Evolutionary conservation across 129 eudicot species (phyloP).

Genomic region (Deinandra increscens): DNA sequence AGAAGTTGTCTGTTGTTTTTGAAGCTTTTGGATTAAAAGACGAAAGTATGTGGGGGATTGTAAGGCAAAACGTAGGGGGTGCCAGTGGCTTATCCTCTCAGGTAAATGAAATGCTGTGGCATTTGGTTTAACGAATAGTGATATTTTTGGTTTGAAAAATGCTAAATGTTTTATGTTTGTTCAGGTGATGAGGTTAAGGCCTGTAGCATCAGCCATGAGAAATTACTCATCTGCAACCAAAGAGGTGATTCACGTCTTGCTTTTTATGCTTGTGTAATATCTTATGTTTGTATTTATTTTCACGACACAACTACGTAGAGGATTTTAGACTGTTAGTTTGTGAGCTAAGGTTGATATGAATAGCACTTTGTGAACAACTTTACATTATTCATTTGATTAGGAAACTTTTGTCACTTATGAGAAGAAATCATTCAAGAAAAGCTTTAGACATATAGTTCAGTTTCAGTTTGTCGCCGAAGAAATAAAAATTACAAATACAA

Average conservation of each 20-base stretch:
- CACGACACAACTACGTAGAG: neutral
- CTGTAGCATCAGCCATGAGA: constrained; percentile 37
- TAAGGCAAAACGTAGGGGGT: constrained; percentile 34
- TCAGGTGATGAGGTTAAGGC: constrained; percentile 42
- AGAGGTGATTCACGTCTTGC: constrained; percentile 36
- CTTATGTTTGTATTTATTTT: neutral
- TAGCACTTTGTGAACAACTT: neutral
- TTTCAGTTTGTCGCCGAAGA: neutral
- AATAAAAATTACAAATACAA: neutral
- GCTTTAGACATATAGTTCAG: neutral
- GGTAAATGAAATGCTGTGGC: constrained; percentile 24
- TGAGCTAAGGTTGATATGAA: neutral
- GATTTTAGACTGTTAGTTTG: constrained; percentile 1
- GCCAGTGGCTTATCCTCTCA: constrained; percentile 31
- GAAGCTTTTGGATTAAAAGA: constrained; percentile 19
- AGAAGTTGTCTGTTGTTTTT: constrained; percentile 2
- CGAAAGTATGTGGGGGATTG: constrained; percentile 34
- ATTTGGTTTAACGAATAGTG: neutral
- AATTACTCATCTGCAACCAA: constrained; percentile 45
- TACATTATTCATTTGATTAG: neutral
- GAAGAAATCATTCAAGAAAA: neutral
- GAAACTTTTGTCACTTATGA: neutral
- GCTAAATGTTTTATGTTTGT: neutral
- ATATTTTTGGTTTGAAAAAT: neutral
- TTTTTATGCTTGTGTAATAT: constrained; percentile 6